Evolutionary conservation across 148 eudicot genomes (phyloP).

Genomic region (Rhododendron ovatum): DNA sequence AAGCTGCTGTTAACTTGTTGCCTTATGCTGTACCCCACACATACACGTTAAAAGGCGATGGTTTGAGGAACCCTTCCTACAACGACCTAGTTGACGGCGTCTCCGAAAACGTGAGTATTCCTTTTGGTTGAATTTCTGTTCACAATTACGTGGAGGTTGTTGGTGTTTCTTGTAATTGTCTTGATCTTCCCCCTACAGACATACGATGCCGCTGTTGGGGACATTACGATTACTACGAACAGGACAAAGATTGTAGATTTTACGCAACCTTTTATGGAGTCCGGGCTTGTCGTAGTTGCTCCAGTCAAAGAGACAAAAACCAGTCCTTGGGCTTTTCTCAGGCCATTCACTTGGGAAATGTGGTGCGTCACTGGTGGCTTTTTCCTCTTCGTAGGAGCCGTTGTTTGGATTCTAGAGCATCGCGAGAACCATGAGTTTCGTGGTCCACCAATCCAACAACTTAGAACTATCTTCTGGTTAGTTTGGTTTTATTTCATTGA

Average conservation of each 20-base stretch:
- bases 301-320: conserved; percentile 43
- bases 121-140: not conserved
- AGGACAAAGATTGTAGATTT: conserved; percentile 83
- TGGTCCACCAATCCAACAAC: conserved; percentile 72
- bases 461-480: conserved; percentile 63
- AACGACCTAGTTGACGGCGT: conserved; percentile 51
- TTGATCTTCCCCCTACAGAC: conserved; percentile 34
- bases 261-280: conserved; percentile 70
- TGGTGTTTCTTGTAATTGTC: not conserved
- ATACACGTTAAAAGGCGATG: conserved; percentile 67
- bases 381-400: conserved; percentile 61
- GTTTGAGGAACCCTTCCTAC: conserved; percentile 55
- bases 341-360: conserved; percentile 58
- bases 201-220: conserved; percentile 86
- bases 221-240: conserved; percentile 59
- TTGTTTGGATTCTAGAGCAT: conserved; percentile 83
- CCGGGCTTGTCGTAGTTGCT: conserved; percentile 68
- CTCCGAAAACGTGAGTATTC: conserved; percentile 54
- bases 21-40: conserved; percentile 78
- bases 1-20: conserved; percentile 71
- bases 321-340: conserved; percentile 69
- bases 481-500: conserved; percentile 15
- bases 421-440: conserved; percentile 67
- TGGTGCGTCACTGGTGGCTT: conserved; percentile 60
- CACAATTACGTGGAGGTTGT: not conserved